Evolutionary conservation across 192 early-diverging fungal species (phyloP).

Genomic region (Backusella macrospora): DNA sequence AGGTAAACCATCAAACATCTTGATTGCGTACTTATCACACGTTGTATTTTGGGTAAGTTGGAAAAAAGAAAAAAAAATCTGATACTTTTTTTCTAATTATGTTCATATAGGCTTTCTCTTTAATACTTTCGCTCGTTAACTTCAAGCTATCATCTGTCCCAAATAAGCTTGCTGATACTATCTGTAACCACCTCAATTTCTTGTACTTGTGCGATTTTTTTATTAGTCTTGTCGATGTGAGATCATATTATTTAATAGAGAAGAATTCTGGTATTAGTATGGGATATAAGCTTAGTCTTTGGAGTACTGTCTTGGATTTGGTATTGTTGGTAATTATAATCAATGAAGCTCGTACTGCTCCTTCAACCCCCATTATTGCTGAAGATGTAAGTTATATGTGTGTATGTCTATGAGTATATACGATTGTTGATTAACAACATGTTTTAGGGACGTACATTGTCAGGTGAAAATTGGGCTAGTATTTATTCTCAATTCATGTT

Average conservation of each 20-base stretch:
- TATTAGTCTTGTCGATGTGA: constrained; percentile 28
- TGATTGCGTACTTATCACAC: constrained; percentile 12
- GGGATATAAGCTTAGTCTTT: constrained; percentile 30
- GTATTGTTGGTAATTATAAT: constrained; percentile 27
- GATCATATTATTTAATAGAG: constrained; percentile 33
- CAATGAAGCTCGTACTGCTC: constrained; percentile 34
- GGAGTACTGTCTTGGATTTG: constrained; percentile 14
- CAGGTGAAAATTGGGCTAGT: constrained; percentile 36
- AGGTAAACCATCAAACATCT: not conserved
- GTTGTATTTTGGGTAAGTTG: constrained; percentile 30
- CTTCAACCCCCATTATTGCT: constrained; percentile 18
- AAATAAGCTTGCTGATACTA: constrained; percentile 8
- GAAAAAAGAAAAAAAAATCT: too few relatives aligned
- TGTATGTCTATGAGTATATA: not conserved
- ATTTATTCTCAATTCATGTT: constrained; percentile 47
- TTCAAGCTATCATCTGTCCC: not conserved
- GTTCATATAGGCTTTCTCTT: constrained; percentile 22
- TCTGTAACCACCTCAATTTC: constrained; percentile 36
- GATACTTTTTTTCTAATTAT: constrained; percentile 16
- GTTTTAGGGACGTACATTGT: constrained; percentile 32
- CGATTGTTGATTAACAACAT: not conserved
- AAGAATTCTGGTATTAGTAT: not conserved
- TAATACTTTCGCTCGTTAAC: constrained; percentile 40
- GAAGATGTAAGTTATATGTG: constrained; percentile 27
- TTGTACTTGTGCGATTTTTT: constrained; percentile 31